Base-by-base conservation (phyloP, 352 stramenopile species). In the Pseudoperonospora humuli region DNA sequence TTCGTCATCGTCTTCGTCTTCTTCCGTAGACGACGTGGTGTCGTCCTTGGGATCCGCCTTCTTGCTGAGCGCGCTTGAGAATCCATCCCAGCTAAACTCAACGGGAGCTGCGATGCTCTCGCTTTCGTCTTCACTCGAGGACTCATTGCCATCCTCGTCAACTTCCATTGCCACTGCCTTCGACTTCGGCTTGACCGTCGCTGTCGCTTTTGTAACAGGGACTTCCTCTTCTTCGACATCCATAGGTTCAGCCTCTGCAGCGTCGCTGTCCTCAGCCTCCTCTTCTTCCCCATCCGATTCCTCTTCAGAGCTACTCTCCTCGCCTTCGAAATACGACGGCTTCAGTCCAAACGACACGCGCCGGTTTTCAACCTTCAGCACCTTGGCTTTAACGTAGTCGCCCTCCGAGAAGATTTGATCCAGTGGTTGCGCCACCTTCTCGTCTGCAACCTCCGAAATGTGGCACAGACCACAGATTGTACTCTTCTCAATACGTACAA, bases 321-420 rank as follows among this genome's bases (percentile, higher is more conserved):
- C 92, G 41, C 84, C 82, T 13, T 87, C 84, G 58, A 98, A 98
- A 62, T 98, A 96, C 57, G 93, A 98, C 4, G 91, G 87, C 70
- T 98, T 98, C 26, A 98, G 77, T 29, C 93, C 95, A 23, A 98
- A 96, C 20, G 85, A 96, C 21, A 98, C 70, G 27, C 86, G 82
- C 25, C 85, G 79, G 28, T 85, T 63, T 39, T 98, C 87, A 33
- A 96, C 85, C 67, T 96, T 98, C 15, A 98, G 57, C 25, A 98
- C 85, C 48, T 98, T 90, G n/a, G 95, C 81, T 75, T 98, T 98
- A 17, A 98, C 92, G 49, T 97, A 94, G 70, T 98, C 95, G 32
- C 93, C 93, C 37, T 92, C 84, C 32, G 86, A 80, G 58, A 98
- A 98, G 23, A 98, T 70, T 54, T 91, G 75, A 46, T 86, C 79